Evolutionary conservation across 225 moss, liverwort and hornwort genomes (phyloP).

Genomic region (Sphagnum tenellum): DNA sequence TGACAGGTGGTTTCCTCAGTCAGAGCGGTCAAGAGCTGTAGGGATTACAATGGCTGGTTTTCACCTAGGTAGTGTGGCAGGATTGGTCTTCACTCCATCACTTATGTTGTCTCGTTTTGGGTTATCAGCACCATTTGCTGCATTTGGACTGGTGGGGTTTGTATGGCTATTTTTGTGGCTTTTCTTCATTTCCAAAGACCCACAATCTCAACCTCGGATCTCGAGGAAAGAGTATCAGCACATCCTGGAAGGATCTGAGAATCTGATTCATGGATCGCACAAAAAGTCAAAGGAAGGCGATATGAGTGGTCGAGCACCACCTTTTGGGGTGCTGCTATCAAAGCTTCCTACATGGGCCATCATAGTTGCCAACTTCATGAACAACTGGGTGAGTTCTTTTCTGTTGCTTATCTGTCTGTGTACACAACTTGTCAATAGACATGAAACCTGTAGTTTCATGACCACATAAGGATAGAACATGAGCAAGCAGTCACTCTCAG

Average conservation of each 20-base stretch:
- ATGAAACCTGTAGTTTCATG: no score
- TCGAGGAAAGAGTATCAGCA: conserved; percentile 39
- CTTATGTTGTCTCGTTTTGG: conserved; percentile 48
- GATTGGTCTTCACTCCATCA: conserved; percentile 44
- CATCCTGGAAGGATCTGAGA: conserved; percentile 43
- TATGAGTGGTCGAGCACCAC: conserved; percentile 17
- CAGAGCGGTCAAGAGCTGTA: conserved; percentile 70
- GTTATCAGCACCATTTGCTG: conserved; percentile 57
- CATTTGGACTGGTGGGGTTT: conserved; percentile 55
- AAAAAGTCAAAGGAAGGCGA: not conserved
- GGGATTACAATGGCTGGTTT: conserved; percentile 84
- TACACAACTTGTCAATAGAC: no score
- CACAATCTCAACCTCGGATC: conserved; percentile 34
- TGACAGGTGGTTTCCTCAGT: conserved; percentile 76
- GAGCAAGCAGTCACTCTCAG: no score
- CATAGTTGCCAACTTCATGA: conserved; percentile 75
- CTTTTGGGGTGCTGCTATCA: conserved; percentile 61
- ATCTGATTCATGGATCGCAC: conserved; percentile 2
- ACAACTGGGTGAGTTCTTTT: conserved; percentile 64
- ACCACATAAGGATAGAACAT: no score
- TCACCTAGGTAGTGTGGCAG: conserved; percentile 74
- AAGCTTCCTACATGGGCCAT: conserved; percentile 82
- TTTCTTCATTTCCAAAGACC: conserved; percentile 29
- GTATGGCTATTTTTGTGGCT: conserved; percentile 59
- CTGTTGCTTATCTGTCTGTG: not conserved